phyloP scores from a whole-genome alignment of 2,329 filamentous ascomycete genomes.

The Ploettnerulaceae sp. region DNA sequence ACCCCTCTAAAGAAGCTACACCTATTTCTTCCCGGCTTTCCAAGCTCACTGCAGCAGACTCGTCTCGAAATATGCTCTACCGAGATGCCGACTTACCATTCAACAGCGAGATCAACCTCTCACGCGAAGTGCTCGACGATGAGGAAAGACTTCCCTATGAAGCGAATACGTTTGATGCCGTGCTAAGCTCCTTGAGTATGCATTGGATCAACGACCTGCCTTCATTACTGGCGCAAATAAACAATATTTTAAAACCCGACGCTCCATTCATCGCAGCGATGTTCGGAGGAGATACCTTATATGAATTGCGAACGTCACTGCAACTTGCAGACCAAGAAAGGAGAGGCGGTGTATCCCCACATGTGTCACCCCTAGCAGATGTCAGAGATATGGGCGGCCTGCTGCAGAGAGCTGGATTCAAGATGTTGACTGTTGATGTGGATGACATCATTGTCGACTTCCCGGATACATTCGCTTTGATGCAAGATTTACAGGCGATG shows the following conservation, averaged over 20 bases:
- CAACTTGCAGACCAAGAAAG: constrained; percentile 90
- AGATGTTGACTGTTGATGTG: constrained; percentile 91
- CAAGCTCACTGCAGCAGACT: constrained; percentile 75
- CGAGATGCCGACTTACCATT: constrained; percentile 72
- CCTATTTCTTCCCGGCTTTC: constrained; percentile 68
- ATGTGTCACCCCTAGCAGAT: constrained; percentile 87
- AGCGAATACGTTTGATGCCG: constrained; percentile 76
- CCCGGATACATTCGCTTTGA: constrained; percentile 81
- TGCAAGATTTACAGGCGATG: constrained; percentile 95
- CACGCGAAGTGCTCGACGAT: constrained; percentile 67
- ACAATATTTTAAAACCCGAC: constrained; percentile 83
- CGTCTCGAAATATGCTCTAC: constrained; percentile 71
- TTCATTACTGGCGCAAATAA: constrained; percentile 76
- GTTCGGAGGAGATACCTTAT: constrained; percentile 92
- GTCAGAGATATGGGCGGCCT: constrained; percentile 87
- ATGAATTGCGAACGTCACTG: constrained; percentile 85
- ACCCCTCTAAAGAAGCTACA: constrained; percentile 47
- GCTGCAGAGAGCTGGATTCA: constrained; percentile 83
- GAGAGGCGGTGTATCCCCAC: constrained; percentile 84
- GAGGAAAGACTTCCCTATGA: constrained; percentile 73
- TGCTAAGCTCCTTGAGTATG: constrained; percentile 81
- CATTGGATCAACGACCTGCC: constrained; percentile 99
- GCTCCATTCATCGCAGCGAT: constrained; percentile 91
- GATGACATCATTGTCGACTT: constrained; percentile 97
- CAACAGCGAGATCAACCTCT: constrained; percentile 68